Conservation (phyloP, 2,329 filamentous ascomycete genomes). For the Penicillium sp. region DNA sequence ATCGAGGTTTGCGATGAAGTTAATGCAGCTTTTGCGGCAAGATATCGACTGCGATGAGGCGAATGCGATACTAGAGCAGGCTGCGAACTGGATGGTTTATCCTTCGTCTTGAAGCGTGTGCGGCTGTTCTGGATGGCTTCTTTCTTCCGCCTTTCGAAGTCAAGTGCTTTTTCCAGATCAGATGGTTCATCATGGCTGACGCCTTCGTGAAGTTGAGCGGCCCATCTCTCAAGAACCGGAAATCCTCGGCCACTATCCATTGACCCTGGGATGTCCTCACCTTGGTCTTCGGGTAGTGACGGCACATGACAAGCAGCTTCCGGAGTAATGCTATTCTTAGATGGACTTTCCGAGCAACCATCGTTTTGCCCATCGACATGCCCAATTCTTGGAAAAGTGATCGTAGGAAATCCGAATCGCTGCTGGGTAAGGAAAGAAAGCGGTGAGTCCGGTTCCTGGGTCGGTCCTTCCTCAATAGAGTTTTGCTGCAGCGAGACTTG, state of each 20-base stretch:
- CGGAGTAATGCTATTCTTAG: background rate
- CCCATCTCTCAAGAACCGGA: slow-evolving; percentile 26
- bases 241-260: slow-evolving; percentile 25
- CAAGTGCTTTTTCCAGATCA: slow-evolving; percentile 22
- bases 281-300: background rate
- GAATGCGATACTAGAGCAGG: background rate
- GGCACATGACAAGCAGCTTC: background rate
- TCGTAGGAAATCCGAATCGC: slow-evolving; percentile 11
- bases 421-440: slow-evolving; percentile 20
- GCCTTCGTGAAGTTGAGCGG: slow-evolving; percentile 19
- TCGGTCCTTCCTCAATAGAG: background rate
- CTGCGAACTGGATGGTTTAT: background rate
- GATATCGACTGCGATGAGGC: slow-evolving; percentile 18
- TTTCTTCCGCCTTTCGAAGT: slow-evolving; percentile 26
- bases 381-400: too few species aligned
- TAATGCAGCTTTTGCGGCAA: slow-evolving; percentile 22
- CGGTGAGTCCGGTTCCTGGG: slow-evolving; percentile 4
- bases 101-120: background rate
- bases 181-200: background rate
- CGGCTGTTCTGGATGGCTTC: slow-evolving; percentile 19
- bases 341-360: background rate
- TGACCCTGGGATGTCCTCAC: background rate
- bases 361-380: background rate
- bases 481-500: slow-evolving; percentile 11
- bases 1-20: slow-evolving; percentile 2